Base-by-base conservation (phyloP, 2,329 filamentous ascomycete species). In the Emmonsia crescens region DNA sequence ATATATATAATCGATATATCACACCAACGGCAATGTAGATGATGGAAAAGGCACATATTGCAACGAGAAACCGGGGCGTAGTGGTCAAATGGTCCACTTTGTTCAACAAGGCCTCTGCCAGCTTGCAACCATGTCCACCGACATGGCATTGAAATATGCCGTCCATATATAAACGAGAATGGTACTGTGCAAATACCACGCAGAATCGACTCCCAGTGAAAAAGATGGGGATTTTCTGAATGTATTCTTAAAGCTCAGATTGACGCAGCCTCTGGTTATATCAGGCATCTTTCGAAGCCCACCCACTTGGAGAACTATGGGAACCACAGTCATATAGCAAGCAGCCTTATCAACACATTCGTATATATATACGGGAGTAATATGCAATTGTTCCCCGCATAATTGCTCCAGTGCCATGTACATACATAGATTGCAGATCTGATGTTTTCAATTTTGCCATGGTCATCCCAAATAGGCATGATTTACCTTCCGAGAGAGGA, bases 1-100 rank as follows among this genome's bases (percentile, higher is more conserved):
- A 66, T 10, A 70, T 65, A 54, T 66, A 68, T n/a, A 70, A 61
- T 36, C 68, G 63, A 58, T 70, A 69, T 29, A 67, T 56, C 19
- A 66, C 60, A 10, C 55, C 38, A 3, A 21, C 55, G 14, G 57
- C 31, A 29, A 51, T 21, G 51, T 65, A 65, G 21, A 38, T 16
- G 2, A 29, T 12, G 46, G 16, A 9, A 31, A 59, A 9, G 3
- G 9, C n/a, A 21, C 29, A 59, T 12, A 21, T 24, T 36, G 33
- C 44, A 31, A 40, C 44, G 3, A 59, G 6, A 19, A 59, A 5
- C 29, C 8, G 27, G 19, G 44, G 24, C 4, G 40, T 57, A 16
- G n/a, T 1, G 14, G 3, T 31, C 40, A 46, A 31, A 33, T 9
- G 14, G 8, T 5, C 24, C 36, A 16, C 8, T 44, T 12, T 31